phyloP scores from a whole-genome alignment of 1,284 basidiomycete genomes.

The Sutorius eximius region DNA sequence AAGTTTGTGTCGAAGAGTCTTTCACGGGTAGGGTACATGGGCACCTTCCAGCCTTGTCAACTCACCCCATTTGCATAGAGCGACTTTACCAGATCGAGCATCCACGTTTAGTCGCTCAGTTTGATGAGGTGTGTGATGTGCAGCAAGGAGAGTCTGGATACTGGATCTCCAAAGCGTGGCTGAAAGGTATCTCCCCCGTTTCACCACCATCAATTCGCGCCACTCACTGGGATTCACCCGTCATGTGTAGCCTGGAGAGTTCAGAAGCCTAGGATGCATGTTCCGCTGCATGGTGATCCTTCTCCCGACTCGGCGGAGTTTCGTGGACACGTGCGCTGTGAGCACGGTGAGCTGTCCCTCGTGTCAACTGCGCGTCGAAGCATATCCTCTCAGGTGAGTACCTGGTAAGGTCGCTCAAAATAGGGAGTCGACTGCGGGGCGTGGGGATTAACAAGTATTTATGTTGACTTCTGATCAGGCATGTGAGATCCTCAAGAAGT shows the following conservation, averaged over 20 bases:
- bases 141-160: constrained; percentile 48
- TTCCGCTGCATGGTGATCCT: constrained; percentile 52
- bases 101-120: constrained; percentile 53
- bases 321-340: constrained; percentile 60
- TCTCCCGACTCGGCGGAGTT: constrained; percentile 61
- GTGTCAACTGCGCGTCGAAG: constrained; percentile 54
- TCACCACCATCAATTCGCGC: constrained; percentile 8
- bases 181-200: constrained; percentile 53
- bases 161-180: constrained; percentile 78
- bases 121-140: constrained; percentile 51
- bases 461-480: constrained; percentile 44
- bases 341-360: constrained; percentile 60
- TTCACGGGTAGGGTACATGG: constrained; percentile 52
- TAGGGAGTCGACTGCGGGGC: constrained; percentile 12
- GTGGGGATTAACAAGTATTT: constrained; percentile 19
- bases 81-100: constrained; percentile 67
- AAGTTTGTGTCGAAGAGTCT: constrained; percentile 52
- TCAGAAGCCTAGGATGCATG: constrained; percentile 73
- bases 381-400: constrained; percentile 57
- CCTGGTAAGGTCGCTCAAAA: constrained; percentile 6
- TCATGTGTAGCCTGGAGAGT: constrained; percentile 63
- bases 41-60: neutral
- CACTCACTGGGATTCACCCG: constrained; percentile 15
- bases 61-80: constrained; percentile 44
- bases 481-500: constrained; percentile 47